Evolutionary conservation across 306 rosid species (phyloP).

Genomic region (Acacia crassicarpa): DNA sequence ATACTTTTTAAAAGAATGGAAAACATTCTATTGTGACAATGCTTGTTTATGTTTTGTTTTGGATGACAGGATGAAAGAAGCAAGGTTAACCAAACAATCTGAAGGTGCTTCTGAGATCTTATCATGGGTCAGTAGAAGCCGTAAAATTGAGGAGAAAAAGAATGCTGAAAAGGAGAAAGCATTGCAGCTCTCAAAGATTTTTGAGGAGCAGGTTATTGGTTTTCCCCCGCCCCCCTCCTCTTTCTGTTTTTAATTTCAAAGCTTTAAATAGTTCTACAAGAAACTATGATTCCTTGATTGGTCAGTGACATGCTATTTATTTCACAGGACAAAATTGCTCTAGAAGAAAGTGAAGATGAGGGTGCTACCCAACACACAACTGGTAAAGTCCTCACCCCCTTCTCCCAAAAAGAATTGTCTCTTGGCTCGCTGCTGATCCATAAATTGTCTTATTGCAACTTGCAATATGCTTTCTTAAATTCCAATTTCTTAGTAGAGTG

Average conservation of each 20-base stretch:
- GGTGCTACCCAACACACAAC: conserved; percentile 42
- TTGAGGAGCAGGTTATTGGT: conserved; percentile 84
- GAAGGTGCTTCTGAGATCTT: conserved; percentile 69
- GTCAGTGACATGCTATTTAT: conserved; percentile 12
- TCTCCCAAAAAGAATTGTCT: neutral
- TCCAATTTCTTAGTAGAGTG: no score
- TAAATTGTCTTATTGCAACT: neutral
- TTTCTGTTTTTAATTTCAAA: neutral
- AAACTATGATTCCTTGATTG: conserved; percentile 16
- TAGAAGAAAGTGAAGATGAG: conserved; percentile 83
- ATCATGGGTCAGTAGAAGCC: conserved; percentile 83
- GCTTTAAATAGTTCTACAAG: conserved; percentile 17
- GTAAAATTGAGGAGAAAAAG: conserved; percentile 68
- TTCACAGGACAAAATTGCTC: conserved; percentile 76
- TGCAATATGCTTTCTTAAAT: neutral
- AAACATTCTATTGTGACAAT: neutral
- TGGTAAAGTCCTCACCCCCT: conserved; percentile 35
- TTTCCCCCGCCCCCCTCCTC: neutral
- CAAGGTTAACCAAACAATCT: conserved; percentile 67
- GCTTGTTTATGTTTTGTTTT: neutral
- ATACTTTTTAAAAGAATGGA: neutral
- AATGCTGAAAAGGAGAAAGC: conserved; percentile 67
- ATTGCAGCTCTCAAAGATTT: conserved; percentile 75
- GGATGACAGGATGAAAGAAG: conserved; percentile 70
- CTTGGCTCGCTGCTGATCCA: no score